Base-by-base conservation (phyloP, 768 basidiomycete species). In the Hortiboletus flavorubellus region DNA sequence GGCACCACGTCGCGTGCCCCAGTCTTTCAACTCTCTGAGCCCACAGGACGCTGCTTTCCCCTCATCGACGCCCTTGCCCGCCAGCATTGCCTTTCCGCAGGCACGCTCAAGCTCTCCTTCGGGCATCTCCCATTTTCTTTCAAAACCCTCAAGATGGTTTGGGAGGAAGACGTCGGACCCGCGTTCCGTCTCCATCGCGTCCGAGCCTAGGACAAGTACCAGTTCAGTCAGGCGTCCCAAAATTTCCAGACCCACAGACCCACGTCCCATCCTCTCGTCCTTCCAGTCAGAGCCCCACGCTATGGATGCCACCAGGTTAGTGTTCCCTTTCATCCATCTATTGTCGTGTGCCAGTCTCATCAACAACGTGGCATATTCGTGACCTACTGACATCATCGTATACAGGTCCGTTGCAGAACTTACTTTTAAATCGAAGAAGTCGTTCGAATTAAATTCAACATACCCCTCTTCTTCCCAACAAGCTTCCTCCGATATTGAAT, bases 231-330 rank as follows among this genome's bases (percentile, higher is more conserved):
- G 87, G 56, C 89, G 87, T 58, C 87, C 83, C 50, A 91, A 90
- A 77, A 93, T 92, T 37, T 92, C 91, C 33, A 84, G 86, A 44
- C 90, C 90, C 1, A 90, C 89, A 5, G 91, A 92, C 63, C 90
- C 89, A 9, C 75, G 90, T 21, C 91, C 89, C 3, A 86, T 92
- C 51, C 70, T 87, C 59, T 60, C 72, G 3, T 72, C 69, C 16
- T 60, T 77, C 43, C 73, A 72, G 59, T 64, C 68, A 18, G 83
- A 87, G 59, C 74, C 72, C 2, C 81, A 82, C 60, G 72, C 74
- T 38, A 67, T 73, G 49, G 74, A 77, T 54, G 78, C 80, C 59
- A 73, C 75, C 66, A 78, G 78, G 88, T 86, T 71, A 73, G 85
- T 72, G 4, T 23, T 21, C 11, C 5, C 9, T 46, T 41, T 51